These are phyloP conservation scores for Alternaria dauci DNA, from an alignment of 2,329 filamentous ascomycete genomes.

Conservation along the genomic window DNA sequence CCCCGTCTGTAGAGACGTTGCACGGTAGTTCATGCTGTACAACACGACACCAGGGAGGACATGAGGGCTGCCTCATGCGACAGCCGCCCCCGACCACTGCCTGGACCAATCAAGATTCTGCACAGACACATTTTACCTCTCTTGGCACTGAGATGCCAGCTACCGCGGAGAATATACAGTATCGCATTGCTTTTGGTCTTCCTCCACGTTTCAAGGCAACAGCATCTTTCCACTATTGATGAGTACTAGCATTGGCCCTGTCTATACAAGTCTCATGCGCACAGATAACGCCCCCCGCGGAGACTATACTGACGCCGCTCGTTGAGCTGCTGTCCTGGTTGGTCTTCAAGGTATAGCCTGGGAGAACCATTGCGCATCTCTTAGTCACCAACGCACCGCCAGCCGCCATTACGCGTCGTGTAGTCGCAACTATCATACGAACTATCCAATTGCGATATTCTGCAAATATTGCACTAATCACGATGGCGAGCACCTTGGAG, in stretches of 20 bases:
- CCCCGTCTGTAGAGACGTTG: not conserved
- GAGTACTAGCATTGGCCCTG: not conserved
- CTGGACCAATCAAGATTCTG: not conserved
- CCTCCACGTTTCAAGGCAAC: constrained; percentile 6
- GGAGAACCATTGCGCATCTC: not conserved
- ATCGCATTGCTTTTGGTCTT: constrained; percentile 4
- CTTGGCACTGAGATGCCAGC: not conserved
- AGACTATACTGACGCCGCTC: constrained; percentile 3
- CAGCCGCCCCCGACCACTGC: constrained; percentile 2
- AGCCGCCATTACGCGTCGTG: not conserved
- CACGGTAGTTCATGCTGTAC: not conserved
- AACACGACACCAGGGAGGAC: not conserved
- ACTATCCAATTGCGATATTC: not conserved
- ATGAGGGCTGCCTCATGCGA: not conserved
- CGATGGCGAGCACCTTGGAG: not conserved
- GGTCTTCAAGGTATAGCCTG: not conserved
- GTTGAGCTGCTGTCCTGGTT: not conserved
- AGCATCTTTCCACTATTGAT: not conserved
- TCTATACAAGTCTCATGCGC: not conserved
- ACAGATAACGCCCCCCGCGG: constrained; percentile 4
- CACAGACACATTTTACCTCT: not conserved
- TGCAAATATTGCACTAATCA: not conserved
- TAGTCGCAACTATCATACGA: not conserved
- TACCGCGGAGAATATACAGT: not conserved
- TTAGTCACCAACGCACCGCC: not conserved